Conservation (phyloP, 441 rosid species). For the Corymbia calophylla region DNA sequence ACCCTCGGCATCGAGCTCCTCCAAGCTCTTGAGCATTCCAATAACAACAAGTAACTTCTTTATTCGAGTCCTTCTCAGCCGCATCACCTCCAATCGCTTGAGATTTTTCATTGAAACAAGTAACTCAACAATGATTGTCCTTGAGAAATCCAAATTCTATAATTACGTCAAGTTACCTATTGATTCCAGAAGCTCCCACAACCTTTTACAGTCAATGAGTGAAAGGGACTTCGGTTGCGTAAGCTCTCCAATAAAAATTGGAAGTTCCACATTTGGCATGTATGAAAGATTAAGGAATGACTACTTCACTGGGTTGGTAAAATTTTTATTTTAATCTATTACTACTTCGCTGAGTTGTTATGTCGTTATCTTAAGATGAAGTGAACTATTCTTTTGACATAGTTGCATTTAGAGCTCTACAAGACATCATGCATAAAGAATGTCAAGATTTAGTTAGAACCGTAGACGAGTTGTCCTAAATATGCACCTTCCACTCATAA, state of each 20-base stretch:
- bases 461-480: accelerated
- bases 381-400: too few species aligned
- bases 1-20: background rate
- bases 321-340: too few species aligned
- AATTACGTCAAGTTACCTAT: background rate
- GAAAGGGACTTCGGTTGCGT: background rate
- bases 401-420: too few species aligned
- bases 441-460: too few species aligned
- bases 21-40: background rate
- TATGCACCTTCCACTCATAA: too few species aligned
- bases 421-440: too few species aligned
- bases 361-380: too few species aligned
- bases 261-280: background rate
- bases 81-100: background rate
- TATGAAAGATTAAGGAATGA: background rate
- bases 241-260: background rate
- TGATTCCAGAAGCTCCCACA: background rate
- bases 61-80: accelerated
- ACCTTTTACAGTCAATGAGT: accelerated
- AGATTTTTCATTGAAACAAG: background rate
- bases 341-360: too few species aligned
- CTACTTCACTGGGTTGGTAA: too few species aligned
- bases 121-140: background rate
- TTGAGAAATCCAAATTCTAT: background rate
- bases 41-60: background rate